These are phyloP conservation scores for Vitellaria paradoxa DNA, from an alignment of 179 eudicot species.

Conservation along the genomic window DNA sequence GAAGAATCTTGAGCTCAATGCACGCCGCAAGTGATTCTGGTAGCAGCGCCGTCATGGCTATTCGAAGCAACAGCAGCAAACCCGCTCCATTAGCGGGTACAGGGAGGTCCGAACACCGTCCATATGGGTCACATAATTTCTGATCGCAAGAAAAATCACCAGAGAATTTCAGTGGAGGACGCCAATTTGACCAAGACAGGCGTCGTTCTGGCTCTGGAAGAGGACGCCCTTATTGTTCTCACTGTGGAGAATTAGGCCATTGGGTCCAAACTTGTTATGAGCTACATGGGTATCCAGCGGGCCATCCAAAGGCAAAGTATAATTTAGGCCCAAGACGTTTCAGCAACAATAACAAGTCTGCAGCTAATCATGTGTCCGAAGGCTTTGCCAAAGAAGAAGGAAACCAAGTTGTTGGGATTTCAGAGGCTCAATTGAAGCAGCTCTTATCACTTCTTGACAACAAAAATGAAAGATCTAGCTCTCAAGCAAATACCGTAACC, in stretches of 20 bases:
- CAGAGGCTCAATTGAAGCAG: slow-evolving; percentile 1
- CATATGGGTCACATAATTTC: background rate
- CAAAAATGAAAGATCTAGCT: background rate
- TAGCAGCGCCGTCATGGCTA: background rate
- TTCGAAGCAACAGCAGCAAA: background rate
- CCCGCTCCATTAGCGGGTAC: background rate
- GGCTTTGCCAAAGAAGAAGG: background rate
- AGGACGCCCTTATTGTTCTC: background rate
- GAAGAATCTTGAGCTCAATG: slow-evolving; percentile 1
- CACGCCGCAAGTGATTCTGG: background rate
- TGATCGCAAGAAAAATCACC: background rate
- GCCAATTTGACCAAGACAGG: background rate
- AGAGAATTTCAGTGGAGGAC: slow-evolving; percentile 7
- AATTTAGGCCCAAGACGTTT: slow-evolving; percentile 7
- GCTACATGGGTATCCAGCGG: slow-evolving; percentile 11
- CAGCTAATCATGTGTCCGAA: background rate
- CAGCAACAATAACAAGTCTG: background rate
- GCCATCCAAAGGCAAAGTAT: slow-evolving; percentile 1
- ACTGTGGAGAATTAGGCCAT: slow-evolving; percentile 7
- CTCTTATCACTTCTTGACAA: slow-evolving; percentile 9
- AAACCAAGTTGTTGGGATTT: background rate
- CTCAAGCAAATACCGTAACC: background rate
- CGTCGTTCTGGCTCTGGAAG: slow-evolving; percentile 2
- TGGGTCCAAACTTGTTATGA: slow-evolving; percentile 13
- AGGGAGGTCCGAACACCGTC: background rate